phyloP scores from a whole-genome alignment of 495 filamentous ascomycete genomes.

The Lentithecium fluviatile region DNA sequence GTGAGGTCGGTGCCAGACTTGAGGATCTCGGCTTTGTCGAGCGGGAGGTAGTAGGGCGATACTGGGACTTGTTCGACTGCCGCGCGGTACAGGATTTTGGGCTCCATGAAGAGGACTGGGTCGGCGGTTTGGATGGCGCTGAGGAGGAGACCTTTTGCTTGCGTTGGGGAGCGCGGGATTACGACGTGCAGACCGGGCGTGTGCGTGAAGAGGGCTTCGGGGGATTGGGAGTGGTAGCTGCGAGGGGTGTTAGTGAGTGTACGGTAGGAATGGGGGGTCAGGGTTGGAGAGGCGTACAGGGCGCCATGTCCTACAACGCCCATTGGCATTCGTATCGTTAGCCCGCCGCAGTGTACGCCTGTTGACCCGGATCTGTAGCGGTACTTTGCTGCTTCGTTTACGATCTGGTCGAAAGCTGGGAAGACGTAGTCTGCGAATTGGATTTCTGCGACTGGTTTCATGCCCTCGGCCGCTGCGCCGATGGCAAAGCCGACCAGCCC shows the following conservation, averaged over 20 bases:
- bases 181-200: constrained; percentile 87
- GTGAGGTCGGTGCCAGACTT: constrained; percentile 84
- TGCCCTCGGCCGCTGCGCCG: constrained; percentile 83
- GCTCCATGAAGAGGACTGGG: constrained; percentile 95
- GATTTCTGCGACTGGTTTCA: constrained; percentile 92
- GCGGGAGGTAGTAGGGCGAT: constrained; percentile 75
- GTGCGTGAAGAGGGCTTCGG: constrained; percentile 89
- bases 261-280: not conserved
- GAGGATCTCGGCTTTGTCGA: constrained; percentile 85
- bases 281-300: constrained; percentile 54
- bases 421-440: constrained; percentile 98
- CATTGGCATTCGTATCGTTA: constrained; percentile 92
- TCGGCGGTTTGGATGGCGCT: constrained; percentile 76
- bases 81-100: constrained; percentile 91
- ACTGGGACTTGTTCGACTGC: constrained; percentile 93
- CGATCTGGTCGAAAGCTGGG: constrained; percentile 94
- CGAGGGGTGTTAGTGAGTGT: not conserved
- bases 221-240: constrained; percentile 90
- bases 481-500: constrained; percentile 94
- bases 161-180: constrained; percentile 82
- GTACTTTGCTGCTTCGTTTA: constrained; percentile 95
- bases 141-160: constrained; percentile 89
- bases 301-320: constrained; percentile 96
- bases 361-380: constrained; percentile 79
- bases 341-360: constrained; percentile 48